Evolutionary conservation across 1,139 yeast species (phyloP), one percentile per base, ranked within the genome.

Genomic region (Suhomyces panamericanus): DNA sequence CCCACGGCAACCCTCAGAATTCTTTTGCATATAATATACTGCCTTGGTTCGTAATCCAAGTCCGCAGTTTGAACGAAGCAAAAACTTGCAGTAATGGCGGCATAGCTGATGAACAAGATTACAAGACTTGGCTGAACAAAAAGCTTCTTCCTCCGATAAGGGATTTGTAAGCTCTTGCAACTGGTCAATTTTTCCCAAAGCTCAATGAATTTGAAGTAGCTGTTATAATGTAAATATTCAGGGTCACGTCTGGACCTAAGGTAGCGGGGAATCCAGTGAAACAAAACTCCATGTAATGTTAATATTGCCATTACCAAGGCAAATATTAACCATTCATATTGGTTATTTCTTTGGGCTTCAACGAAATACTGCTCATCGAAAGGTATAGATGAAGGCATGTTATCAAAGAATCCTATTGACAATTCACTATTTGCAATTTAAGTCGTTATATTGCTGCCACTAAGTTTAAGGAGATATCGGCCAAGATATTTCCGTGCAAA

Each of bases 81-180:
- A 38, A 73, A 65, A 3, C 49, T 54, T 0, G 50, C 66, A 46
- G 63, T 60, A n/a, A 75, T 51, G 1, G 60, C 63, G 14, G 67
- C 37, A 48, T 64, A 75, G 4, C 52, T 52, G 1, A 55, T 32
- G 24, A 57, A 60, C 24, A 73, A 44, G 0, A 73, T 9, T 11
- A 66, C 39, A 26, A 75, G 46, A 52, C 76, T 69, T 2, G 81
- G 81, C 52, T 75, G 78, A 43, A 70, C 53, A 48, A 66, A 72
- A 29, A 62, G 42, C 11, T 39, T 45, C 4, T 50, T 39, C 6
- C 46, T 48, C 15, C 39, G 47, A 15, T 50, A 55, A 1, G 67
- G 66, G 3, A 65, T 20, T 2, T 49, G 58, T 12, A 67, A 26
- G 15, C 49, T 41, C 41, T 61, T 52, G 6, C 67, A 62, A 10